These are phyloP conservation scores for Candida xyloterini DNA, from an alignment of 805 yeast genomes.

Conservation along the genomic window DNA sequence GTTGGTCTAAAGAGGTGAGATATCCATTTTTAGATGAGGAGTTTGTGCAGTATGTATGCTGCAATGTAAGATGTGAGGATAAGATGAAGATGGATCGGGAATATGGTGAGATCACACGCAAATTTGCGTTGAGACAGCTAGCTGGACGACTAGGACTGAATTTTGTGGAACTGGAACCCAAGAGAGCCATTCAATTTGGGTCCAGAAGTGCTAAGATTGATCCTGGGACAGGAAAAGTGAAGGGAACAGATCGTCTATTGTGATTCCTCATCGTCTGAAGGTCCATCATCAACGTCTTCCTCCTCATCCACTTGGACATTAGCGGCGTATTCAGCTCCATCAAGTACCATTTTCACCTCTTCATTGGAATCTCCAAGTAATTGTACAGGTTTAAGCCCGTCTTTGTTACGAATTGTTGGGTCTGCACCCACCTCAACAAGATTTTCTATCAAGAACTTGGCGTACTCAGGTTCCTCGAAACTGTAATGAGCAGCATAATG, in stretches of 20 bases:
- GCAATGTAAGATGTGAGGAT: conserved; percentile 46
- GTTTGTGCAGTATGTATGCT: conserved; percentile 50
- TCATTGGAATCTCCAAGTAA: conserved; percentile 51
- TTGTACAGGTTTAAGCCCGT: conserved; percentile 73
- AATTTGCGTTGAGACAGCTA: conserved; percentile 57
- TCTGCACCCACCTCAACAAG: conserved; percentile 91
- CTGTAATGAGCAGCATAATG: conserved; percentile 82
- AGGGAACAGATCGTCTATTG: conserved; percentile 61
- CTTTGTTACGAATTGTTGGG: conserved; percentile 57
- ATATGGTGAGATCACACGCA: conserved; percentile 38
- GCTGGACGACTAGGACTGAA: conserved; percentile 45
- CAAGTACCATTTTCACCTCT: conserved; percentile 59
- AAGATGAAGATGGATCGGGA: conserved; percentile 38
- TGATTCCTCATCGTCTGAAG: conserved; percentile 24
- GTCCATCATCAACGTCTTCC: conserved; percentile 37
- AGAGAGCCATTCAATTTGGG: conserved; percentile 96
- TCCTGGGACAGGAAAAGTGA: conserved; percentile 67
- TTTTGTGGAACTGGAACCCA: conserved; percentile 68
- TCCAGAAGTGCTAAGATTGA: conserved; percentile 94
- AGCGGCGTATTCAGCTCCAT: conserved; percentile 80
- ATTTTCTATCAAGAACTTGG: conserved; percentile 71
- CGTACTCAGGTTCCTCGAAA: conserved; percentile 80
- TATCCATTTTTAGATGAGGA: conserved; percentile 77
- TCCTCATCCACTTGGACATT: conserved; percentile 37
- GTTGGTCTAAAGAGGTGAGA: conserved; percentile 87